Evolutionary conservation across 768 basidiomycete species (phyloP), one percentile per base, ranked within the genome.

Genomic region (Leccinum uliginosum): DNA sequence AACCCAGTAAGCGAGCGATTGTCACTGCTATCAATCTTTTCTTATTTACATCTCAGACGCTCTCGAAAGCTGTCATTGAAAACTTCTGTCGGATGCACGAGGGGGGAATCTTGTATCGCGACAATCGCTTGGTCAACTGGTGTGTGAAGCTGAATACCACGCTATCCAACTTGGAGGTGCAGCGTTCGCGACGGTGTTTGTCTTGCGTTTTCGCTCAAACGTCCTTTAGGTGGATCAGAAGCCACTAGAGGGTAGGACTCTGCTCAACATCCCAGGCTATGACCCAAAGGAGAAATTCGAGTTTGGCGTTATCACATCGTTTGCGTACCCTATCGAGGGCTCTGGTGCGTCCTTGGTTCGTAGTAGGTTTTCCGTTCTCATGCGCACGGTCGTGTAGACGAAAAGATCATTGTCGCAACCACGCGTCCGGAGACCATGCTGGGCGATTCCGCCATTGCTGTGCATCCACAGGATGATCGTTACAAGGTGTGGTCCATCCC

Each of bases 341-440:
- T 93, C 93, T 24, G 87, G 91, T 87, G 60, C 48, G 79, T 69
- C 45, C 3, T 38, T 9, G 2, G 43, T 3, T 11, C 30, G 15
- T 26, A 23, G 23, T 6, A 14, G 4, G 3, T 0, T 59, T 50
- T 9, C 34, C 19, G 51, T 27, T 43, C 23, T 59, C 5, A 23
- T 38, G 38, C 2, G 38, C 17, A 38, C 27, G 21, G 29, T 21
- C 27, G 21, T 3, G 4, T 56, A 89, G 94, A 96, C 53, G 95
- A 98, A 68, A 87, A 80, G 67, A 87, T 99, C 57, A 79, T 97
- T 53, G 86, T 99, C 38, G 96, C 97, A 1, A 99, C 97, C 1
- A 98, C 96, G 6, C 92, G 97, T 77, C 95, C 95, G 0, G 97
- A 98, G 73, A 98, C 97, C 0, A 96, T 98, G 92, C 80, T 99